These are phyloP conservation scores for Tricholoma terreum DNA, from an alignment of 768 basidiomycete species.

Conservation along the genomic window DNA sequence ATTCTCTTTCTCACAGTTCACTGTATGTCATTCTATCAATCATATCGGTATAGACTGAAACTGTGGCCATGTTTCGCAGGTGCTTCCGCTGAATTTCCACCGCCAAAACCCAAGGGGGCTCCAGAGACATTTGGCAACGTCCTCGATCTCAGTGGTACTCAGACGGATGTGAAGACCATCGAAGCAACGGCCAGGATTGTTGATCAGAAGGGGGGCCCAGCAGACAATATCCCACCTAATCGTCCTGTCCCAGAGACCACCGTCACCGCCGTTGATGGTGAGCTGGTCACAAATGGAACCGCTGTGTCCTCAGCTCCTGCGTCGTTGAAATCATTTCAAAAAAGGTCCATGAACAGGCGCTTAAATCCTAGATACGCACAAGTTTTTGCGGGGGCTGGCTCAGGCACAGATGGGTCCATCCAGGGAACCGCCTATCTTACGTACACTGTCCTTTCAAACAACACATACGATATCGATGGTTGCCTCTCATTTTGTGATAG, in stretches of 20 bases:
- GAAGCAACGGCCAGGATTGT: slow-evolving; percentile 31
- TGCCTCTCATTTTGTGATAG: slow-evolving; percentile 40
- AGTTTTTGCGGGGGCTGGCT: slow-evolving; percentile 39
- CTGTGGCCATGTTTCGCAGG: too few relatives aligned
- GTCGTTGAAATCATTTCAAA: background rate
- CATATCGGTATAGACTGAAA: too few relatives aligned
- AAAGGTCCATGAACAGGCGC: slow-evolving; percentile 16
- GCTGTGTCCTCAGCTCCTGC: slow-evolving; percentile 5
- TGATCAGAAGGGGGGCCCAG: slow-evolving; percentile 38
- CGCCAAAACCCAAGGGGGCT: slow-evolving; percentile 4
- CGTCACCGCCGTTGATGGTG: slow-evolving; percentile 45
- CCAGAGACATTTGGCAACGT: background rate
- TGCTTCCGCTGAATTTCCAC: too few relatives aligned
- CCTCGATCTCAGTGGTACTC: background rate
- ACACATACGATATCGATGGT: slow-evolving; percentile 42
- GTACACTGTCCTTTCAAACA: slow-evolving; percentile 42
- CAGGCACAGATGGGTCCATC: slow-evolving; percentile 39
- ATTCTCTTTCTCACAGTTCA: too few relatives aligned
- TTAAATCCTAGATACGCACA: slow-evolving; percentile 28
- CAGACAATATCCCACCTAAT: slow-evolving; percentile 27
- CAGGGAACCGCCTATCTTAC: slow-evolving; percentile 49
- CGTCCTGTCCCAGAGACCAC: slow-evolving; percentile 33
- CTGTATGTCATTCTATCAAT: too few relatives aligned
- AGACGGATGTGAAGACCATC: slow-evolving; percentile 22
- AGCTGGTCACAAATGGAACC: slow-evolving; percentile 20